Evolutionary conservation across 1,284 basidiomycete species (phyloP).

Genomic region (Leucoagaricus sp.): DNA sequence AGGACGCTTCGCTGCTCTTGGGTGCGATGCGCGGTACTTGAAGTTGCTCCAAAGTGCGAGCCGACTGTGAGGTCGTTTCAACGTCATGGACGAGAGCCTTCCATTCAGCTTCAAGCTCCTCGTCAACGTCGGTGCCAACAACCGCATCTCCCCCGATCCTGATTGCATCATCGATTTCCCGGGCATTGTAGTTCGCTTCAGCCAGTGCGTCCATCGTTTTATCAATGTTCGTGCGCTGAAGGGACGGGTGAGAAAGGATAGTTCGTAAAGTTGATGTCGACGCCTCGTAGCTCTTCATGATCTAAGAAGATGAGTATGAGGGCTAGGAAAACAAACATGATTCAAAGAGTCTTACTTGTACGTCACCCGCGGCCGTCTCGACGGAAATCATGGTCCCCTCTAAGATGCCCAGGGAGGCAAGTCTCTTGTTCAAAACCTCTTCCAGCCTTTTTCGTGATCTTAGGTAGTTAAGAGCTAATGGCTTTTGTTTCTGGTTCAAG

Average conservation of each 20-base stretch:
- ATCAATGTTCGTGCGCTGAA: conserved; percentile 79
- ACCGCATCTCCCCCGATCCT: conserved; percentile 61
- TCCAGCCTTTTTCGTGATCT: conserved; percentile 81
- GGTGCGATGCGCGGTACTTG: neutral
- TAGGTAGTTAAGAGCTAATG: conserved; percentile 74
- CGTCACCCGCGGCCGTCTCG: conserved; percentile 85
- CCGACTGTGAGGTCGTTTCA: conserved; percentile 23
- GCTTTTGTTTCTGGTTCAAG: conserved; percentile 69
- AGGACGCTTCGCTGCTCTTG: neutral
- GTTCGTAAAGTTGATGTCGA: conserved; percentile 76
- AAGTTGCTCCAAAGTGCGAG: neutral
- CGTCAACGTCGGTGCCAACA: conserved; percentile 55
- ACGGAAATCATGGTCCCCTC: conserved; percentile 79
- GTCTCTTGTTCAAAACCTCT: conserved; percentile 74
- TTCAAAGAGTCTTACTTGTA: conserved; percentile 63
- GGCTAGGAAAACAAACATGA: neutral
- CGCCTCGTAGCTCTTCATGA: conserved; percentile 84
- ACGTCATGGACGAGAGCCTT: conserved; percentile 51
- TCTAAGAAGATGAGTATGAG: conserved; percentile 43
- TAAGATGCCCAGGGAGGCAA: conserved; percentile 74
- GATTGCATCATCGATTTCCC: conserved; percentile 82
- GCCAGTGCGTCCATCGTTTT: conserved; percentile 86
- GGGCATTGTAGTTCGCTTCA: conserved; percentile 78
- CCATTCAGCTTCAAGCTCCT: conserved; percentile 65
- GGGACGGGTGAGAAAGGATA: conserved; percentile 78